Percentiles rank a stretch among this genome's conserved stretches.
These are phyloP conservation scores for Quercus mongolica DNA, from an alignment of 306 rosid species.

Conservation along the genomic window DNA sequence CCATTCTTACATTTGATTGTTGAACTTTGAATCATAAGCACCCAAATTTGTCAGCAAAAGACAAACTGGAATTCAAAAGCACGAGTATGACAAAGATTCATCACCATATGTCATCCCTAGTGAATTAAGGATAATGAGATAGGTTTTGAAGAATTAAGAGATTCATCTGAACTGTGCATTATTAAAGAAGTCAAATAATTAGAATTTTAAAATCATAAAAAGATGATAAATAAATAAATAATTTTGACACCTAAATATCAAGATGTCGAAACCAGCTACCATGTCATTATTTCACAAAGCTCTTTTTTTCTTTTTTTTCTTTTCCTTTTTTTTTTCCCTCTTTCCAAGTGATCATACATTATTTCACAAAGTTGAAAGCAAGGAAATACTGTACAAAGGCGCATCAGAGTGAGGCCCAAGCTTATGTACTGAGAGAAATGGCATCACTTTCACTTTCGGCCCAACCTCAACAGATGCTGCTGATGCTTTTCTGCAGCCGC, in stretches of 20 bases:
- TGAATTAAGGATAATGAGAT: not conserved
- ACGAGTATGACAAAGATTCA: not conserved
- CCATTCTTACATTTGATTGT: not conserved
- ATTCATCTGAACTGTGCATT: not conserved
- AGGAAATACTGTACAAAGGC: conserved; percentile 25
- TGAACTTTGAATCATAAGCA: not conserved
- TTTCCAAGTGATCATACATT: not conserved
- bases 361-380: not conserved
- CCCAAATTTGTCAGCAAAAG: not conserved
- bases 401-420: not conserved
- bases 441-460: conserved; percentile 50
- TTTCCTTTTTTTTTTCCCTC: too few species aligned
- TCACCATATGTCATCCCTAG: too few species aligned
- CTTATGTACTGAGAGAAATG: conserved; percentile 2
- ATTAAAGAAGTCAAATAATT: not conserved
- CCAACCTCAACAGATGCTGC: conserved; percentile 64
- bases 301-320: too few species aligned
- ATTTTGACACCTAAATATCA: not conserved
- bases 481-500: conserved; percentile 82
- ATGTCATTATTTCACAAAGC: conserved; percentile 8
- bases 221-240: not conserved
- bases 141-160: not conserved
- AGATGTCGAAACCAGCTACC: not conserved
- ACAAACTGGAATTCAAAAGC: not conserved
- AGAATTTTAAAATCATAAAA: not conserved